These are phyloP conservation scores for Apiotrichum brassicae DNA, from an alignment of 1,284 basidiomycete species.

Conservation along the genomic window DNA sequence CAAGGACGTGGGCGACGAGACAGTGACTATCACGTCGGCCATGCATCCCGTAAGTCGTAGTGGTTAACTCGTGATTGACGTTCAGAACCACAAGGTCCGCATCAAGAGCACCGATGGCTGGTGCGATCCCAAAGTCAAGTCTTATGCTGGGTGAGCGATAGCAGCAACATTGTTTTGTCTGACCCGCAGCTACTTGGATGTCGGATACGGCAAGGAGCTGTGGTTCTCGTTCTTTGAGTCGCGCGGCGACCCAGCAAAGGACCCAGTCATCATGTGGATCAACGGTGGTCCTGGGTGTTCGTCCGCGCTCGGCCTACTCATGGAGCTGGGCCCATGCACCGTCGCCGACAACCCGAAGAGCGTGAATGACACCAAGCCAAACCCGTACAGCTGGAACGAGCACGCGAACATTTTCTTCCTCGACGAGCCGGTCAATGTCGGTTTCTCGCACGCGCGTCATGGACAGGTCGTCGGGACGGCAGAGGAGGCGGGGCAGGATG, in stretches of 20 bases:
- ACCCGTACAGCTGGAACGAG: conserved; percentile 49
- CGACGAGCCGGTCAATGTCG: conserved; percentile 56
- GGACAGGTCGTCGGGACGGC: conserved; percentile 57
- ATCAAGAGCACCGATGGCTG: conserved; percentile 46
- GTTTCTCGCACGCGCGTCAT: conserved; percentile 61
- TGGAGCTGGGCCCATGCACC: conserved; percentile 50
- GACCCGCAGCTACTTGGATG: conserved; percentile 52
- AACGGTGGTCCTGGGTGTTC: conserved; percentile 49
- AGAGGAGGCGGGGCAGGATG: conserved; percentile 64
- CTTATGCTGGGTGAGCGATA: conserved; percentile 32
- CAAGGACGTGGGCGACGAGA: conserved; percentile 29
- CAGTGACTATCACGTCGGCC: conserved; percentile 23
- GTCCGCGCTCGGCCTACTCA: conserved; percentile 50
- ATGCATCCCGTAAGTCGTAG: conserved; percentile 30
- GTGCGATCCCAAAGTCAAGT: conserved; percentile 45
- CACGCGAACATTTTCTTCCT: conserved; percentile 44
- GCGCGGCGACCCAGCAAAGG: conserved; percentile 56
- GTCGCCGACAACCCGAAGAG: conserved; percentile 35
- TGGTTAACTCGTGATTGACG: no score
- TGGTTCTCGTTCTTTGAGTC: conserved; percentile 86
- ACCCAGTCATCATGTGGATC: conserved; percentile 48
- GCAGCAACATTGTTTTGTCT: neutral
- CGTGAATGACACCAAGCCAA: conserved; percentile 44
- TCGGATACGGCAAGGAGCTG: conserved; percentile 62
- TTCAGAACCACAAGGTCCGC: conserved; percentile 39